phyloP scores from a whole-genome alignment of 169 alveolate species.

The Cryptosporidium canis region DNA sequence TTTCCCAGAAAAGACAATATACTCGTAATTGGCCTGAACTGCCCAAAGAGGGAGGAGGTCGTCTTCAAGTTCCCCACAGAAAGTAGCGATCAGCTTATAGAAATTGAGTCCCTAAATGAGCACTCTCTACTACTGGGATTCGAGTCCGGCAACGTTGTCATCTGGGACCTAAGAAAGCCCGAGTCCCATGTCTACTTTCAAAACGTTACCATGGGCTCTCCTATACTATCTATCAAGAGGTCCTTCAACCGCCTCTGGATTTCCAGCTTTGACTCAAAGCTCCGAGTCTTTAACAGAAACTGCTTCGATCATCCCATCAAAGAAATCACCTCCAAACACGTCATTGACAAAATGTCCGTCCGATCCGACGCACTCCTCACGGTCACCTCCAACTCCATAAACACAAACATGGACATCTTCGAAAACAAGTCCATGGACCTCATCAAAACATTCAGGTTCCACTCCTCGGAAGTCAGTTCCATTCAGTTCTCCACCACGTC shows the following conservation, averaged over 20 bases:
- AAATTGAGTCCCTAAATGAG: constrained; percentile 1
- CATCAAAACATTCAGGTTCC: neutral
- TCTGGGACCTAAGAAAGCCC: constrained; percentile 42
- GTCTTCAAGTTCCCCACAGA: neutral
- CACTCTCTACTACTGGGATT: constrained; percentile 9
- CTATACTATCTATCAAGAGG: constrained; percentile 29
- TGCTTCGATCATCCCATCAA: constrained; percentile 15
- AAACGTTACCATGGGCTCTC: neutral
- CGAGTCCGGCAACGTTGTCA: constrained; percentile 16
- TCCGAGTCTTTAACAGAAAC: constrained; percentile 42
- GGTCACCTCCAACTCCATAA: neutral
- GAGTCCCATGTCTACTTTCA: neutral
- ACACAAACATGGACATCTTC: neutral
- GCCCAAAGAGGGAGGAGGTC: neutral
- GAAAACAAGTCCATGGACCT: constrained; percentile 5
- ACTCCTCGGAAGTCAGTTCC: neutral
- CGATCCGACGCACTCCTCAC: constrained; percentile 29
- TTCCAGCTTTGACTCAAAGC: constrained; percentile 5
- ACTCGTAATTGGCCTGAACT: neutral
- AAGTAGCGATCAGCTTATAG: constrained; percentile 6
- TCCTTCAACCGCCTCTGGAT: constrained; percentile 35
- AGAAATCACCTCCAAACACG: neutral
- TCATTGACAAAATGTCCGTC: constrained; percentile 9
- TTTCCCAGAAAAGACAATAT: neutral
- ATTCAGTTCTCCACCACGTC: constrained; percentile 3